Conservation (phyloP, 352 stramenopile species). For the Globisporangium takayamanum region DNA sequence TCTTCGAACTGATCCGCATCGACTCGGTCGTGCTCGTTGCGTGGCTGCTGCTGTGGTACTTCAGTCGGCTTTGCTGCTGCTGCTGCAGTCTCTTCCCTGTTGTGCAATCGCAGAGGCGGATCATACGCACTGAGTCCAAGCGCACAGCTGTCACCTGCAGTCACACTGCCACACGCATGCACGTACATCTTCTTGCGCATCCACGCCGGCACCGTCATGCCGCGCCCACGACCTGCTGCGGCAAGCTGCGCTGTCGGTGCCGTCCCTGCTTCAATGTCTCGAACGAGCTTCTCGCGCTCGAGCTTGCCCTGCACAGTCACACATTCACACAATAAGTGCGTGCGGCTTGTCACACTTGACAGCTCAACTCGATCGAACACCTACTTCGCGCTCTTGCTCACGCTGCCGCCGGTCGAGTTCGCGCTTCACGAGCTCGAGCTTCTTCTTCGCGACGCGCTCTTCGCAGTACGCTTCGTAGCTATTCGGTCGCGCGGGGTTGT, state of each 20-base stretch:
- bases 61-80: background rate
- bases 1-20: slow-evolving; percentile 56
- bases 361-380: background rate
- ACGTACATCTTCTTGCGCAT: slow-evolving; percentile 89
- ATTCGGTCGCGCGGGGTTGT: slow-evolving; percentile 82
- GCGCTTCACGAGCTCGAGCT: slow-evolving; percentile 77
- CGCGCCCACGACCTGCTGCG: slow-evolving; percentile 60
- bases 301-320: slow-evolving; percentile 38
- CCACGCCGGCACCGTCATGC: slow-evolving; percentile 90
- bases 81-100: slow-evolving; percentile 54
- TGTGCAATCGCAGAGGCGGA: too few species aligned
- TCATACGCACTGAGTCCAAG: too few species aligned
- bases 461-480: slow-evolving; percentile 88
- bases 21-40: background rate
- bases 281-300: slow-evolving; percentile 61
- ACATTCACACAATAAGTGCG: background rate
- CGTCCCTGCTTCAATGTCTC: slow-evolving; percentile 63
- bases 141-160: background rate
- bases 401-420: slow-evolving; percentile 72
- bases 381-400: slow-evolving; percentile 64
- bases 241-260: slow-evolving; percentile 45
- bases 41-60: background rate
- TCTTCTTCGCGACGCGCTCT: slow-evolving; percentile 61
- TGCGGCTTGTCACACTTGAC: background rate
- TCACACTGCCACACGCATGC: background rate